phyloP scores from a whole-genome alignment of 768 basidiomycete genomes.

The Leccinum longicurvipes region DNA sequence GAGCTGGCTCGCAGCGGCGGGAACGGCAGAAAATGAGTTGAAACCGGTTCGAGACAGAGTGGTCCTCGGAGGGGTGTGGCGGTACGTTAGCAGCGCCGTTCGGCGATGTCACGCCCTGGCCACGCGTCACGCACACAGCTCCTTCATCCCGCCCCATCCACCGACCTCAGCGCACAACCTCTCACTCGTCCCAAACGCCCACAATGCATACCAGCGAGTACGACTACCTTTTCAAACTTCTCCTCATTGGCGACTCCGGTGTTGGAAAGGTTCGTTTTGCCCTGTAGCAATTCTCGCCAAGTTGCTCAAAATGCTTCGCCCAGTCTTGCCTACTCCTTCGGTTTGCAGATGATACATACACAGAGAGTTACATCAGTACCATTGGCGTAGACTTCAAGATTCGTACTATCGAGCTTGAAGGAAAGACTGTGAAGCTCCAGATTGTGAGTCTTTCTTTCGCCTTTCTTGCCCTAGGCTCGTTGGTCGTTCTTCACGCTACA shows the following conservation, averaged over 20 bases:
- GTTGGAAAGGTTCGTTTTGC: conserved; percentile 74
- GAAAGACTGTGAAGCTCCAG: conserved; percentile 97
- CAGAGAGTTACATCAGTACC: conserved; percentile 95
- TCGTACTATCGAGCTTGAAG: conserved; percentile 96
- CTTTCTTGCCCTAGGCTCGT: conserved; percentile 1
- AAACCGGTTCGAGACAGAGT: conserved; percentile 5
- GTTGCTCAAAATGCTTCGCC: conserved; percentile 26
- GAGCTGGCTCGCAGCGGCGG: not conserved
- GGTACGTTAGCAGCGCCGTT: conserved; percentile 17
- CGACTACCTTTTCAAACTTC: conserved; percentile 95
- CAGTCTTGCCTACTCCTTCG: conserved; percentile 91
- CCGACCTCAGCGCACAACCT: conserved; percentile 30
- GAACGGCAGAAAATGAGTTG: not conserved
- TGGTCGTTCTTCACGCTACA: not conserved
- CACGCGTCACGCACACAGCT: conserved; percentile 33
- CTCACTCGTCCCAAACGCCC: conserved; percentile 21
- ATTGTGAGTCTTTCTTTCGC: conserved; percentile 62
- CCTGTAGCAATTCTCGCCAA: conserved; percentile 12
- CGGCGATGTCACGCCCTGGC: conserved; percentile 29
- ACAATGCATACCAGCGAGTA: conserved; percentile 90
- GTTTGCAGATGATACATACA: conserved; percentile 96
- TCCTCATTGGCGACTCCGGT: conserved; percentile 93
- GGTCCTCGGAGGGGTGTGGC: conserved; percentile 18
- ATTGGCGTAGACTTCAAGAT: conserved; percentile 99
- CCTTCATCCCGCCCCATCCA: conserved; percentile 36